Evolutionary conservation across 345 rosid genomes (phyloP), one percentile per base, ranked within the genome.

Genomic region (Pistacia vera): DNA sequence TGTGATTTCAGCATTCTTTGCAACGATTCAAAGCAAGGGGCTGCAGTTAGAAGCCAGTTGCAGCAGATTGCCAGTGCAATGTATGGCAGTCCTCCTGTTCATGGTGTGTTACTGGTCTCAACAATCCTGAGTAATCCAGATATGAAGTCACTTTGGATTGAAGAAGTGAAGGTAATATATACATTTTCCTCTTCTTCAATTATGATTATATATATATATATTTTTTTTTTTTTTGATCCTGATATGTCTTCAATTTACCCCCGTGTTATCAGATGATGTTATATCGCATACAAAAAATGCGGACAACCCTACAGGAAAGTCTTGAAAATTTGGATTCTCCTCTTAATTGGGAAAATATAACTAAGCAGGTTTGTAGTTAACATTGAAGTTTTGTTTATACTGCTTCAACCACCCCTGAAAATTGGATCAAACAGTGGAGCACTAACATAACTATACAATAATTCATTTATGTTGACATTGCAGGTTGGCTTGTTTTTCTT

Each of bases 401-500:
- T 18, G 8, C 5, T 66, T 14, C n/a, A 56, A 71, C 18, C 57
- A 20, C 11, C 13, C 28, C 28, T 11, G 9, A 25, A 11, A 4
- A 30, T 30, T 3, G 3, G 57, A 11, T n/a, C n/a, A 11, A 72
- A 55, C n/a, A 55, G 6, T 64, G 44, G 5, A 25, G 2, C 64
- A 63, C 49, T n/a, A 49, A 52, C 16, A 25, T 55, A 48, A 36
- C 35, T 36, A 63, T 68, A 55, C 52, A 64, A 25, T 38, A 71
- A 57, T 63, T 33, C 17, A 70, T 12, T 20, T 63, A 55, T 66
- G 46, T 63, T 76, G 41, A 63, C 49, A 41, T 56, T 75, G 81
- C 83, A 88, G 93, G 88, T 81, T 71, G 92, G 94, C 63, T 84
- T 90, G 86, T 88, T 88, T 80, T 87, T 87, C 75, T 80, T 82